phyloP scores from a whole-genome alignment of 805 yeast species.

The Dipodascopsis uninucleata region DNA sequence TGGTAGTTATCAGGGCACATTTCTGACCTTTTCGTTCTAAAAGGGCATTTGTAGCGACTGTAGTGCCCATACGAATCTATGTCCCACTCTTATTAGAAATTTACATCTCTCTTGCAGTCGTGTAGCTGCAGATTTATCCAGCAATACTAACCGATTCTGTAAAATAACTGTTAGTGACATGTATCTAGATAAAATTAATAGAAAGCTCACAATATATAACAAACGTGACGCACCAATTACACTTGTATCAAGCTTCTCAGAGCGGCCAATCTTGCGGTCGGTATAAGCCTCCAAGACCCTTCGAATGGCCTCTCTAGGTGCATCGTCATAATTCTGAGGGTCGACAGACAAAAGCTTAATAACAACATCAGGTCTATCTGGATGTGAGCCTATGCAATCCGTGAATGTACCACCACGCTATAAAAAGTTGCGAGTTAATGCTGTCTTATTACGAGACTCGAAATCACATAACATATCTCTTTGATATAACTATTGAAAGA shows the following conservation, averaged over 20 bases:
- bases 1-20: conserved; percentile 81
- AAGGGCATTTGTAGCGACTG: conserved; percentile 93
- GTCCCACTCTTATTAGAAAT: conserved; percentile 48
- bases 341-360: conserved; percentile 84
- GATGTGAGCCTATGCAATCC: conserved; percentile 59
- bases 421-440: neutral
- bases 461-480: too few species aligned
- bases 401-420: conserved; percentile 88
- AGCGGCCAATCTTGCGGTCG: conserved; percentile 54
- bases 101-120: neutral
- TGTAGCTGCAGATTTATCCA: neutral
- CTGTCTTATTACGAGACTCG: too few species aligned
- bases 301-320: conserved; percentile 89
- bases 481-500: too few species aligned
- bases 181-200: neutral
- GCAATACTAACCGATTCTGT: conserved; percentile 16
- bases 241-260: conserved; percentile 57
- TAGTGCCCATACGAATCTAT: conserved; percentile 84
- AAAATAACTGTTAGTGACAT: neutral
- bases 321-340: conserved; percentile 81
- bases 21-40: conserved; percentile 88
- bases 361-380: conserved; percentile 49
- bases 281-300: conserved; percentile 63
- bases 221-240: conserved; percentile 27
- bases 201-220: neutral